Evolutionary conservation across 2,329 filamentous ascomycete species (phyloP), one percentile per base, ranked within the genome.

Genomic region (Diaporthe amygdali): DNA sequence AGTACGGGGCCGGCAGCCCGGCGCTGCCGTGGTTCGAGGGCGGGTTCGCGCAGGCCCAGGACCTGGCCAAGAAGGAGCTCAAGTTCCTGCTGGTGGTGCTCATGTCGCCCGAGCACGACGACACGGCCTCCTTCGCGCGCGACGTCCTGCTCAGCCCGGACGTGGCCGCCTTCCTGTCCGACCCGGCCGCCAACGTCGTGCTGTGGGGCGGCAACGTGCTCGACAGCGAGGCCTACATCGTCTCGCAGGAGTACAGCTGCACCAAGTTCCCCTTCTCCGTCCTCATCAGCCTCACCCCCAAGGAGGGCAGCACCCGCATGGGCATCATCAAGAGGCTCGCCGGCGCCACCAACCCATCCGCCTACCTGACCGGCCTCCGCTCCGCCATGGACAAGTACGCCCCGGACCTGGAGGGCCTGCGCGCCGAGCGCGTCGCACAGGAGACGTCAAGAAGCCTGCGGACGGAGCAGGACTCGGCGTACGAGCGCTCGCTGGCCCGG

Each of bases 141-240:
- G 92, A 97, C 32, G 98, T 95, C 0, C 87, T 99, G 0, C 88
- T 98, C 9, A 88, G 92, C 1, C 88, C 90, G 1, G 92, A 95
- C 52, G 91, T 98, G 3, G 86, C 91, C 14, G 84, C 87, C 7
- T 97, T 94, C 77, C 81, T 98, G 76, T 92, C 90, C 74, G 89
- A 96, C 72, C 89, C 93, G 0, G 82, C 86, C 41, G 95, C 95
- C 81, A 93, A 96, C 78, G 89, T 98, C 37, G 85, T 98, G 44
- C 82, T 99, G 3, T 99, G 96, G 96, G 94, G 93, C 49, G 96
- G 96, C 56, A 97, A 95, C 76, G 93, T 98, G 0, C 90, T 95
- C 74, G 96, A 99, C 79, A 93, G 94, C 3, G 96, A 99, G 83
- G 94, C 96, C 6, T 98, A 97, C 81, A 95, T 98, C 80, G 94